Evolutionary conservation across 2,329 filamentous ascomycete genomes (phyloP), one percentile per base, ranked within the genome.

Genomic region (Cyclaneusma minus): DNA sequence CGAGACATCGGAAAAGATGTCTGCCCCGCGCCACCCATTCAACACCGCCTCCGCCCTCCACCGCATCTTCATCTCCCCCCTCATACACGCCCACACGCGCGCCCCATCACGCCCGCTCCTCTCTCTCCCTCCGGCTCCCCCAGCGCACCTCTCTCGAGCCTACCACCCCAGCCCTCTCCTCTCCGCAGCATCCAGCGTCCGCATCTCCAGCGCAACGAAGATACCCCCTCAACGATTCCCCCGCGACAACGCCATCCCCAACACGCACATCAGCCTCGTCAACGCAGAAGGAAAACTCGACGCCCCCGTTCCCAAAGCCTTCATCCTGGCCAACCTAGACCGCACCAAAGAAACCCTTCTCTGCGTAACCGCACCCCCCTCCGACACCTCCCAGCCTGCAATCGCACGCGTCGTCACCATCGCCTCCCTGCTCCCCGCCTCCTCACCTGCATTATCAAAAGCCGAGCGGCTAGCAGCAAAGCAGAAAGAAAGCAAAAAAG

Each of bases 271-370:
- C 11, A 49, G 54, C 26, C 39, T 64, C 29, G 54, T 64, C 18
- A 50, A 56, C 29, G 39, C 43, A 2, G 27, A 40, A 3, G 34
- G 37, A 7, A 39, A 33, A n/a, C 55, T 58, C 29, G 36, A 45
- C 8, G 32, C 40, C 1, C 37, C 50, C 8, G 41, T 43, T 2
- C 35, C 37, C 4, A 47, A 52, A 6, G 28, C 33, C 21, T 37
- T 47, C 5, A 43, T 58, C 9, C 53, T 75, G 3, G 24, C 35
- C 3, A 42, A 37, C 4, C 48, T 71, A 27, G 54, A 75, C 36
- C 55, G 52, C 13, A 44, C 49, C n/a, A 56, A 51, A 1, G 49
- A 64, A 28, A 55, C 60, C 31, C 52, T 76, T 2, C 43, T 68
- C 3, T 56, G 63, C 35, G 50, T 74, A 14, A 44, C 44, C 0